Base-by-base conservation (phyloP, 306 rosid species). In the Casuarina equisetifolia region DNA sequence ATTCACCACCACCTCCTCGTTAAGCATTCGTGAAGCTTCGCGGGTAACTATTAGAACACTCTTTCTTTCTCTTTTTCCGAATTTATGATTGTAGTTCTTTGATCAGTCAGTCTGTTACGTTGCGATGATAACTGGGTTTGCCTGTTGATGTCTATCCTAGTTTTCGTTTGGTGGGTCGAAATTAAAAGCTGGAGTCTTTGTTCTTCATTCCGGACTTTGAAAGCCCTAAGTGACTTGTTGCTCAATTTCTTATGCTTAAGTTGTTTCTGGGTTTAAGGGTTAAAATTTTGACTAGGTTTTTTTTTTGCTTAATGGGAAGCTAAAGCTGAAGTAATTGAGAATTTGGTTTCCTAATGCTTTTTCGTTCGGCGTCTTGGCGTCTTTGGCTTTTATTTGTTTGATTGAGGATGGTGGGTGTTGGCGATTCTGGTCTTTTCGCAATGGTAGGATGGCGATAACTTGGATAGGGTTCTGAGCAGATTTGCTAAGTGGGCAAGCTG, bases 181-280 rank as follows among this genome's bases (percentile, higher is more conserved):
- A 67, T 42, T 15, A 15, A 71, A 76, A 19, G 70, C 68, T 16
- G 39, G 74, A 70, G 63, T 17, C 48, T 79, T 55, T 74, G 4
- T 63, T 40, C 13, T 36, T 42, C 3, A 12, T 70, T 69, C 9
- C 42, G 61, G 39, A 48, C 59, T 46, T 50, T 1, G 4, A 10
- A 81, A 80, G 73, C 40, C 73, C 81, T 76, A 50, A 44, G 13
- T 5, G 58, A 45, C 42, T 39, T 55, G 53, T 44, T 59, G 16
- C 49, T 16, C 13, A 40, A 11, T 67, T n/a, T 42, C 35, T 10
- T 40, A 15, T 63, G 32, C 64, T 9, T 9, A 25, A 25, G 32
- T 25, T 25, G 32, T 25, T 25, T 25, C 32, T 25, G 0, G 32
- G 32, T 25, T 25, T 25, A 25, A 25, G 32, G 32, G 32, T 25